A percentile compares a stretch with the other conserved stretches of the same genome.
phyloP scores from a whole-genome alignment of 192 early-diverging fungal species.

The Backusella liffmaniae region DNA sequence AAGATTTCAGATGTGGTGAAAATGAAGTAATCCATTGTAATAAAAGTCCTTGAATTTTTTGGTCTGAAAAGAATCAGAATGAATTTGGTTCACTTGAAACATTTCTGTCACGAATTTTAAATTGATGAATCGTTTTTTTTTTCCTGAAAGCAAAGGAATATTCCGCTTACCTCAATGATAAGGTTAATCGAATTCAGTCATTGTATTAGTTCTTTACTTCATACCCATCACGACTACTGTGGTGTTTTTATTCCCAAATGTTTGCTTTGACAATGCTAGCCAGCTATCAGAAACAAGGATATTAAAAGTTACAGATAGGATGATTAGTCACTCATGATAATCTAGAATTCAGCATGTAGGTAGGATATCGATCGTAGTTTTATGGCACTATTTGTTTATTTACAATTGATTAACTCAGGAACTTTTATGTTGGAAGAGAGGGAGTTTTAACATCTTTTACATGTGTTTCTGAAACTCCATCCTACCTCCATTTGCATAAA shows the following conservation, averaged over 20 bases:
- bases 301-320: neutral
- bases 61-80: neutral
- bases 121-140: neutral
- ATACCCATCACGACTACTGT: neutral
- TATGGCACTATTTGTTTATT: neutral
- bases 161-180: neutral
- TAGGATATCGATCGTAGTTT: neutral
- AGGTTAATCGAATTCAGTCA: too few species aligned
- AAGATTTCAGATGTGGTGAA: neutral
- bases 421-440: neutral
- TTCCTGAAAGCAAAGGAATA: neutral
- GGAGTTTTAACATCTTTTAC: neutral
- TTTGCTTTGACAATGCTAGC: neutral
- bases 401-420: neutral
- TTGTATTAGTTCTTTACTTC: too few species aligned
- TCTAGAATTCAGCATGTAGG: too few species aligned
- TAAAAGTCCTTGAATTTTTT: neutral
- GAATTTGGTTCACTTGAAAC: neutral
- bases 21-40: neutral
- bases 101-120: neutral
- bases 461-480: neutral
- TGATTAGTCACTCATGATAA: neutral
- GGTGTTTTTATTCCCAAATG: neutral
- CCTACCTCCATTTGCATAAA: neutral
- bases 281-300: too few species aligned